These are phyloP conservation scores for Boletus speciosus DNA, from an alignment of 768 basidiomycete genomes.

Conservation along the genomic window DNA sequence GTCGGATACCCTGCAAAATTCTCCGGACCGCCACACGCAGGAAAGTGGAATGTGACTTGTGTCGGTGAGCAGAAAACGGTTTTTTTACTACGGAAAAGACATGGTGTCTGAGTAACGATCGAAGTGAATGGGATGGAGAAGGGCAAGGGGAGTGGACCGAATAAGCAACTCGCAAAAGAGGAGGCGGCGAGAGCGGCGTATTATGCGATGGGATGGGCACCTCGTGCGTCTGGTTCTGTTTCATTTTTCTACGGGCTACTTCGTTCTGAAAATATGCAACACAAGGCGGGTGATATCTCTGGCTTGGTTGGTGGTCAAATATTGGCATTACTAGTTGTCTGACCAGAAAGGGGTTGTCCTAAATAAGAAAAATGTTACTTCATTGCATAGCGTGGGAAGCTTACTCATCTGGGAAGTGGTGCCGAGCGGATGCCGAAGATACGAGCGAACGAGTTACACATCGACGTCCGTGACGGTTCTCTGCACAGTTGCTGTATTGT, in stretches of 20 bases:
- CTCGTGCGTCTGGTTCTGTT: slow-evolving; percentile 28
- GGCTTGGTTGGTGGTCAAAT: no score
- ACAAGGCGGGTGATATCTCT: slow-evolving; percentile 19
- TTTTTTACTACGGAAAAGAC: neutral
- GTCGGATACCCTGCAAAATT: slow-evolving; percentile 61
- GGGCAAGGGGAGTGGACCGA: slow-evolving; percentile 61
- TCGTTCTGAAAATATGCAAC: neutral
- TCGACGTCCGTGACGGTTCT: slow-evolving; percentile 15
- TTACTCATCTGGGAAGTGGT: slow-evolving; percentile 22
- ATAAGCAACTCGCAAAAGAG: slow-evolving; percentile 76
- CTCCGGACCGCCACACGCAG: slow-evolving; percentile 64
- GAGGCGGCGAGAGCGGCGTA: slow-evolving; percentile 71
- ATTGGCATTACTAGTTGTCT: neutral
- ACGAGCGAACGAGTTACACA: slow-evolving; percentile 14
- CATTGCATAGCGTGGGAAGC: slow-evolving; percentile 21
- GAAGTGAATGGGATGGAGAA: slow-evolving; percentile 69
- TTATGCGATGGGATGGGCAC: slow-evolving; percentile 73
- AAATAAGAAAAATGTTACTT: slow-evolving; percentile 20
- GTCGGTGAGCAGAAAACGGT: slow-evolving; percentile 48
- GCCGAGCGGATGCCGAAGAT: slow-evolving; percentile 29
- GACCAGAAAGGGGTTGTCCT: slow-evolving; percentile 7
- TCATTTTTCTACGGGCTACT: neutral
- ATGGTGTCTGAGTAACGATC: slow-evolving; percentile 1
- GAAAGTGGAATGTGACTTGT: slow-evolving; percentile 64
- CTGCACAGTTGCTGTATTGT: slow-evolving; percentile 12